Base-by-base conservation (phyloP, 2,329 filamentous ascomycete genomes). In the Ustulina deusta region DNA sequence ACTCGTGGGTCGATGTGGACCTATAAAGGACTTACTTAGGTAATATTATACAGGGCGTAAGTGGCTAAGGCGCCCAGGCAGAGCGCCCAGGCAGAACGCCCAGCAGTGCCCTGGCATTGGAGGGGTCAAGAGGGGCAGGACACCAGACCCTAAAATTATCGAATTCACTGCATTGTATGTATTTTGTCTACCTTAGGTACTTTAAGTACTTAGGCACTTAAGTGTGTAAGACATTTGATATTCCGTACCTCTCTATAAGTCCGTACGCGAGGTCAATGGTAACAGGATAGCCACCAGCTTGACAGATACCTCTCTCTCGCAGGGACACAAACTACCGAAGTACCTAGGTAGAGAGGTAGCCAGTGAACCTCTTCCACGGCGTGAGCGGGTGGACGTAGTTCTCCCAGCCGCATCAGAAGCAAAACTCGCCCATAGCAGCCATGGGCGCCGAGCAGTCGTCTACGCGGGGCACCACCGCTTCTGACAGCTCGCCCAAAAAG, bases 371-470 rank as follows among this genome's bases (percentile, higher is more conserved):
- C 34, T 11, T 40, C 38, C 9, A 15, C 38, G 3, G 38, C 13
- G 38, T 15, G 3, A 40, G 3, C 6, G 38, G 17, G 38, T 40
- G 38, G n/a, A n/a, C n/a, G n/a, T n/a, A n/a, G n/a, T n/a, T n/a
- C n/a, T n/a, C 40, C 40, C 17, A 20, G 29, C 29, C 49, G 34
- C 40, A 9, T 4, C 6, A 44, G 17, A 20, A 3, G 40, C 3
- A 15, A 20, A 6, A 20, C 15, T 9, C 36, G 11, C n/a, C n/a
- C 42, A 22, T 11, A n/a, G 6, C 36, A 36, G 34, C 52, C 15
- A 74, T 89, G 87, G 87, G 87, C 58, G 85, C 84, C 49, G 83
- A 87, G 66, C 87, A 89, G 77, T 89, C 87, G 20, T 82, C 84
- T 6, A 75, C 75, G 57, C 78, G 78, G 62, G 74, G 76, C 29